These are phyloP conservation scores for Yamadazyma jaroonii DNA, from an alignment of 1,139 yeast genomes.

Conservation along the genomic window DNA sequence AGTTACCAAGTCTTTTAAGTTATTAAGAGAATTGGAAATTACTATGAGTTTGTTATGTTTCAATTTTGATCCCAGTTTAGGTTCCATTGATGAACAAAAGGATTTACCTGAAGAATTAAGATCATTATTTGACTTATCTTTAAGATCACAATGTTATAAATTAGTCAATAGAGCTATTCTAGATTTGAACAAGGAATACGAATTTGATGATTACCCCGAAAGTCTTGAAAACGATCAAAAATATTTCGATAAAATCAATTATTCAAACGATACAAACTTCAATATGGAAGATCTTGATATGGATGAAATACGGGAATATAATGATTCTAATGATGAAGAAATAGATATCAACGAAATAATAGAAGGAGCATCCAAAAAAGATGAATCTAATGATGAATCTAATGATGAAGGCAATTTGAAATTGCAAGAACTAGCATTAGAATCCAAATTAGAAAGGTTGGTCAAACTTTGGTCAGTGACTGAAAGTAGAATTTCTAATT, in stretches of 20 bases:
- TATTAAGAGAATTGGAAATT: slow-evolving; percentile 63
- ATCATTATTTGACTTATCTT: slow-evolving; percentile 48
- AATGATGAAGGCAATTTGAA: slow-evolving; percentile 25
- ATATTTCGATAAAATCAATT: slow-evolving; percentile 13
- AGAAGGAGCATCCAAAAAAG: slow-evolving; percentile 11
- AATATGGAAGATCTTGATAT: slow-evolving; percentile 3
- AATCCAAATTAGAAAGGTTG: slow-evolving; percentile 53
- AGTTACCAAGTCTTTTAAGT: slow-evolving; percentile 47
- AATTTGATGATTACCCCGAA: slow-evolving; percentile 5
- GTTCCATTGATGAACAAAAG: slow-evolving; percentile 32
- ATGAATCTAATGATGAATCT: slow-evolving; percentile 18
- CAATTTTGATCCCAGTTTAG: slow-evolving; percentile 35
- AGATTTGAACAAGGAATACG: slow-evolving; percentile 18
- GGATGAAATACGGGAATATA: slow-evolving; percentile 9
- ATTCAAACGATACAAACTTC: slow-evolving; percentile 3
- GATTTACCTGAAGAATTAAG: slow-evolving; percentile 54
- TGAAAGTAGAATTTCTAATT: slow-evolving; percentile 47
- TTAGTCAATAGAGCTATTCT: slow-evolving; percentile 54
- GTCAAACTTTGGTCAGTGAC: slow-evolving; percentile 62
- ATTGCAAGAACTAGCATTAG: slow-evolving; percentile 26
- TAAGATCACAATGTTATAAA: slow-evolving; percentile 57
- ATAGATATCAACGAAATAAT: slow-evolving; percentile 11
- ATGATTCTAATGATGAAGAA: slow-evolving; percentile 1
- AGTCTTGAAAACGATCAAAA: slow-evolving; percentile 14
- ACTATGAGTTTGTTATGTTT: slow-evolving; percentile 71